A percentile compares a stretch with the other conserved stretches of the same genome.
phyloP scores from a whole-genome alignment of 1,139 yeast species.

The Geotrichum siamense region DNA sequence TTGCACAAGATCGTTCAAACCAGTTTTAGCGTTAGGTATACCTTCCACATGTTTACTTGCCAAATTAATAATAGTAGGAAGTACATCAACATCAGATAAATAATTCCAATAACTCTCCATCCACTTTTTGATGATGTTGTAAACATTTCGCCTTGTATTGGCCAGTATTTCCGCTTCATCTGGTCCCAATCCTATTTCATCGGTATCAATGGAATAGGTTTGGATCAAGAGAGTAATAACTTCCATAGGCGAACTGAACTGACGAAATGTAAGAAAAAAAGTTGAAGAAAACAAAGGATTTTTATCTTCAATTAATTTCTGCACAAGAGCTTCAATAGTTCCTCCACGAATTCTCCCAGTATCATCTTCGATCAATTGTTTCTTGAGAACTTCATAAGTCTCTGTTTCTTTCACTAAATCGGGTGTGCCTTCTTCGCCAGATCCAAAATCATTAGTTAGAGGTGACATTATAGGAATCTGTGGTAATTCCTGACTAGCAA shows the following conservation, averaged over 20 bases:
- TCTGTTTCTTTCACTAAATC: slow-evolving; percentile 2
- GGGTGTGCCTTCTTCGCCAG: slow-evolving; percentile 6
- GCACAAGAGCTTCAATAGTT: slow-evolving; percentile 67
- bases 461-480: slow-evolving; percentile 20
- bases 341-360: slow-evolving; percentile 64
- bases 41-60: slow-evolving; percentile 47
- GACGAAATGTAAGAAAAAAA: slow-evolving; percentile 73
- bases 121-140: slow-evolving; percentile 71
- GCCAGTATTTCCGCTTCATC: slow-evolving; percentile 39
- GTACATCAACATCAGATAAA: slow-evolving; percentile 48
- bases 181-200: slow-evolving; percentile 29
- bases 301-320: slow-evolving; percentile 53
- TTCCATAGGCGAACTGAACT: slow-evolving; percentile 63
- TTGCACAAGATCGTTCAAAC: slow-evolving; percentile 24
- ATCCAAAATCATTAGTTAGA: slow-evolving; percentile 4
- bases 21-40: slow-evolving; percentile 26
- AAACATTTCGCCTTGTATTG: slow-evolving; percentile 59
- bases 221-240: slow-evolving; percentile 61
- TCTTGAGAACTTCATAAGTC: slow-evolving; percentile 18
- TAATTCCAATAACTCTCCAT: slow-evolving; percentile 81
- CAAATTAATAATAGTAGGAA: slow-evolving; percentile 67
- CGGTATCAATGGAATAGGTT: slow-evolving; percentile 49
- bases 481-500: slow-evolving; percentile 25
- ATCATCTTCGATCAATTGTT: slow-evolving; percentile 39
- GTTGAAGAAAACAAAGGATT: slow-evolving; percentile 67